These are phyloP conservation scores for Thymus mandschuricus DNA, from an alignment of 257 asterid species.

Conservation along the genomic window DNA sequence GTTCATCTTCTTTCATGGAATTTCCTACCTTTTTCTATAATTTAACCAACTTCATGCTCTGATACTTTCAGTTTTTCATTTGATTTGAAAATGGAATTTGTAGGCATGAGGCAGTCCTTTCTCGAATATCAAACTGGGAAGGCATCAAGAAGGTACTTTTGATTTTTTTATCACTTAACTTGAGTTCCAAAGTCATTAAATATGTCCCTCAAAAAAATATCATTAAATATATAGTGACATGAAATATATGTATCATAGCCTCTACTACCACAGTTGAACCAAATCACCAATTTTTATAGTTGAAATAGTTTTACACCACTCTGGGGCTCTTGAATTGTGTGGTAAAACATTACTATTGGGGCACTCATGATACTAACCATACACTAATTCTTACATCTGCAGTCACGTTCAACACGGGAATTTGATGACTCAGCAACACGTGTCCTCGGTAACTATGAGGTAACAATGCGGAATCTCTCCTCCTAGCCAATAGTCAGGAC, in stretches of 20 bases:
- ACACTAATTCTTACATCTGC: conserved; percentile 27
- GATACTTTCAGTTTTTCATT: neutral
- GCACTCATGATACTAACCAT: neutral
- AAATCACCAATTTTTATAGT: neutral
- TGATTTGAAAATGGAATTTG: conserved; percentile 31
- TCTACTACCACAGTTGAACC: neutral
- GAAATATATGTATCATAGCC: too few relatives aligned
- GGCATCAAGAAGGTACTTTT: conserved; percentile 71
- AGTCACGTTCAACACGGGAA: conserved; percentile 78
- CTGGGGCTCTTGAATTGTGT: neutral
- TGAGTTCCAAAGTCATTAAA: neutral
- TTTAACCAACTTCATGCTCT: too few relatives aligned
- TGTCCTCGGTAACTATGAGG: conserved; percentile 76
- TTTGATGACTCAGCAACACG: conserved; percentile 83
- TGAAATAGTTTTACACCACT: neutral
- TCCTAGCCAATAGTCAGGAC: too few relatives aligned
- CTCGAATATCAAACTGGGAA: conserved; percentile 93
- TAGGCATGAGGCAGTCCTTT: conserved; percentile 75
- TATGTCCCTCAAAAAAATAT: neutral
- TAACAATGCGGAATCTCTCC: conserved; percentile 32
- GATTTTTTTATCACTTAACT: conserved; percentile 7
- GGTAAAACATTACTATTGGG: neutral
- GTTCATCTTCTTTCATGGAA: conserved; percentile 22
- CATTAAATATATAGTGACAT: too few relatives aligned
- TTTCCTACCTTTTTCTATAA: too few relatives aligned